A percentile compares a stretch with the other conserved stretches of the same genome.
Conservation (phyloP, 345 rosid genomes). For the Eucalyptus cladocalyx region DNA sequence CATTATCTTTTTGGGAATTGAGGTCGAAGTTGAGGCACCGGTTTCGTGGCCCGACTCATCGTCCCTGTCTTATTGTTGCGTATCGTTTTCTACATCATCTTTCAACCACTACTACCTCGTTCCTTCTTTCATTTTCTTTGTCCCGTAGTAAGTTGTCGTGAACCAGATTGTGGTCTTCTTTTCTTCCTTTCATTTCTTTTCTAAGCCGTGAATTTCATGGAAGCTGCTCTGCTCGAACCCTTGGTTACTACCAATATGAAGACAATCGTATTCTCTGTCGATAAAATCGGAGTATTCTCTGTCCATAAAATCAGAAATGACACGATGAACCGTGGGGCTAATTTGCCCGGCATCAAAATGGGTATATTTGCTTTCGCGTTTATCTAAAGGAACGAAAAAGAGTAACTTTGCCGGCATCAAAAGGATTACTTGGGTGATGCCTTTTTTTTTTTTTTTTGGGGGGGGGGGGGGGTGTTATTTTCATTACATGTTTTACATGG, state of each 20-base stretch:
- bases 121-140: not conserved
- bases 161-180: not conserved
- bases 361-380: not conserved
- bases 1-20: not conserved
- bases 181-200: not conserved
- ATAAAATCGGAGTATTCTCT: not conserved
- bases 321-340: not conserved
- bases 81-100: not conserved
- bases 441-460: not conserved
- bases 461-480: not conserved
- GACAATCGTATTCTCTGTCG: not conserved
- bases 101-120: not conserved
- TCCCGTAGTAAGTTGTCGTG: not conserved
- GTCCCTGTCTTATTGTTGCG: not conserved
- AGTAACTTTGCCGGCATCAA: not conserved
- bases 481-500: not conserved
- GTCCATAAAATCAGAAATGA: not conserved
- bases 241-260: not conserved
- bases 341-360: not conserved
- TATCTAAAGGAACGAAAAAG: not conserved
- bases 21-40: not conserved
- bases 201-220: not conserved
- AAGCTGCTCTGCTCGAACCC: not conserved
- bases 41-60: not conserved
- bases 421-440: not conserved